These are phyloP conservation scores for Beta macrorhiza DNA, from an alignment of 179 eudicot genomes.

Conservation along the genomic window DNA sequence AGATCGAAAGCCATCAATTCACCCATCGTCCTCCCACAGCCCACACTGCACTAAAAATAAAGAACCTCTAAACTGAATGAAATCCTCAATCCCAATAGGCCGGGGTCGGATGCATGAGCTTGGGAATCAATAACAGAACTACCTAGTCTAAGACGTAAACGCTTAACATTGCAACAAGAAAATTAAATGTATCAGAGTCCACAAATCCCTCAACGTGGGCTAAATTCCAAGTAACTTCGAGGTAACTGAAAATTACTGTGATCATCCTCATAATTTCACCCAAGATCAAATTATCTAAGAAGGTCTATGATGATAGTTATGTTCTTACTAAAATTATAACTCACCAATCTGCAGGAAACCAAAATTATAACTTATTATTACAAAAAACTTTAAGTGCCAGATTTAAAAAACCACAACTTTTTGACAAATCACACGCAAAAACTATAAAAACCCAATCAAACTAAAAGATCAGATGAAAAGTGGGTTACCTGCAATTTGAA, in stretches of 20 bases:
- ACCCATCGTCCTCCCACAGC: too few relatives aligned
- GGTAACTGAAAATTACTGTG: background rate
- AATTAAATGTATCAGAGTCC: background rate
- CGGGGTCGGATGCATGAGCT: background rate
- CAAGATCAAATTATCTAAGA: conserved; percentile 2
- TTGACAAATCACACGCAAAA: background rate
- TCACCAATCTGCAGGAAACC: background rate
- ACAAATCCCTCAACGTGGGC: background rate
- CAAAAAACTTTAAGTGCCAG: background rate
- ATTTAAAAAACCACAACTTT: background rate
- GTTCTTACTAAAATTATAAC: background rate
- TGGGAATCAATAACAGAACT: background rate
- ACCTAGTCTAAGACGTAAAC: background rate
- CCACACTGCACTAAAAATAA: background rate
- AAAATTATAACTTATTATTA: background rate
- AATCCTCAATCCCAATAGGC: background rate
- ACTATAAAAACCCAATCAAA: background rate
- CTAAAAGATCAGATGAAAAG: background rate
- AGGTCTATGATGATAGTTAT: conserved; percentile 1
- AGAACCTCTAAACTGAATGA: background rate
- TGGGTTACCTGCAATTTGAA: conserved; percentile 48
- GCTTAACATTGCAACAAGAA: background rate
- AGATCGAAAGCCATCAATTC: background rate
- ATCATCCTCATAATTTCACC: background rate
- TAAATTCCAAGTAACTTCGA: background rate